phyloP scores from a whole-genome alignment of 768 basidiomycete genomes.

The Tephrocybe sp. region DNA sequence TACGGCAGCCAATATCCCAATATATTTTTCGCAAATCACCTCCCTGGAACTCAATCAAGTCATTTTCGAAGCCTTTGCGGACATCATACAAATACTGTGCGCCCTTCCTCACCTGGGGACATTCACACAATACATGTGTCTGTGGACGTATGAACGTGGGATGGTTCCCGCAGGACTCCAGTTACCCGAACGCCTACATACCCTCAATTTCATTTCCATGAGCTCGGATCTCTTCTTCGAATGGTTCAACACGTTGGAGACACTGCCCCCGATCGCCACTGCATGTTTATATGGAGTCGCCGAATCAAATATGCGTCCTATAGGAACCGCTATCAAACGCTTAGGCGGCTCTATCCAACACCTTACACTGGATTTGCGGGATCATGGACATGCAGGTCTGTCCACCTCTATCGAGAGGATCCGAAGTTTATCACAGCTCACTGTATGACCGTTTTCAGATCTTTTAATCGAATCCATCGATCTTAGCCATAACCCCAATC shows the following conservation, averaged over 20 bases:
- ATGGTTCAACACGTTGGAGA: slow-evolving; percentile 11
- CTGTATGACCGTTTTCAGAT: neutral
- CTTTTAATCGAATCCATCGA: slow-evolving; percentile 7
- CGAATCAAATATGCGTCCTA: slow-evolving; percentile 5
- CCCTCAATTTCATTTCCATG: slow-evolving; percentile 9
- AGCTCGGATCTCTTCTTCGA: slow-evolving; percentile 10
- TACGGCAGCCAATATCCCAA: slow-evolving; percentile 1
- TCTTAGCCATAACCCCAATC: slow-evolving; percentile 10
- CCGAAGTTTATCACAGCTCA: neutral
- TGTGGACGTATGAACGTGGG: slow-evolving; percentile 6
- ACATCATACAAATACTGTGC: slow-evolving; percentile 11
- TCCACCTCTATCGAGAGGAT: neutral
- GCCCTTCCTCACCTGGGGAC: slow-evolving; percentile 9
- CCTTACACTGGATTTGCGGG: slow-evolving; percentile 14
- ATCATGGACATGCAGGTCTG: slow-evolving; percentile 10
- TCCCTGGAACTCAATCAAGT: slow-evolving; percentile 14
- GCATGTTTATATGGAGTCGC: slow-evolving; percentile 10
- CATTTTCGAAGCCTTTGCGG: slow-evolving; percentile 5
- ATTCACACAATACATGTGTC: slow-evolving; percentile 10
- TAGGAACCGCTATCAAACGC: slow-evolving; percentile 5
- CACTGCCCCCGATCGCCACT: slow-evolving; percentile 7
- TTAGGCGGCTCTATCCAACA: slow-evolving; percentile 11
- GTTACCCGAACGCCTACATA: slow-evolving; percentile 9
- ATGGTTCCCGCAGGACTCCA: neutral
- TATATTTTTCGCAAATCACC: slow-evolving; percentile 9